phyloP scores from a whole-genome alignment of 352 stramenopile genomes.

The Pythium utonaiense region DNA sequence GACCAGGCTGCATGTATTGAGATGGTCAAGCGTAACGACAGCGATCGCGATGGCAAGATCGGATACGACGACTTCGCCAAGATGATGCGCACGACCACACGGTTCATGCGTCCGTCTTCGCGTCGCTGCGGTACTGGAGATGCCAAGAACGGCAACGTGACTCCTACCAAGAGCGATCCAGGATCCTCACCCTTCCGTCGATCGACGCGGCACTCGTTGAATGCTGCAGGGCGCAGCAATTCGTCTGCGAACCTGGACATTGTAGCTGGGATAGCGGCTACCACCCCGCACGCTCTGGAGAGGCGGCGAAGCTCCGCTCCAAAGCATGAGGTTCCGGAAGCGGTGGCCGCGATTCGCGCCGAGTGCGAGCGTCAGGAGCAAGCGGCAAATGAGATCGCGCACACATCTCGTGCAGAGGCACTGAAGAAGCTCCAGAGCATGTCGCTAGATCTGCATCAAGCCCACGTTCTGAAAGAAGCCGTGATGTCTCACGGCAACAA shows the following conservation, averaged over 20 bases:
- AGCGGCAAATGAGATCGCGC: constrained; percentile 16
- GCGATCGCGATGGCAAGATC: constrained; percentile 64
- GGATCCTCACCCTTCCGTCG: constrained; percentile 16
- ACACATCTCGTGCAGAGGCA: constrained; percentile 31
- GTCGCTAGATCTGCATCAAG: constrained; percentile 17
- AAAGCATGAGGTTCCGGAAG: constrained; percentile 14
- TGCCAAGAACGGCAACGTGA: constrained; percentile 7
- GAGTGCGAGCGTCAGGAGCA: constrained; percentile 27
- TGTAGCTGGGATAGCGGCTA: not conserved
- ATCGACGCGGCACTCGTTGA: constrained; percentile 16
- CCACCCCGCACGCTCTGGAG: constrained; percentile 1
- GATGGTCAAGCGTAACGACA: constrained; percentile 61
- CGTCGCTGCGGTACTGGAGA: not conserved
- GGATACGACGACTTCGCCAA: constrained; percentile 70
- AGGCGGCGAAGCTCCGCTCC: constrained; percentile 26
- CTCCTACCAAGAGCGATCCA: constrained; percentile 15
- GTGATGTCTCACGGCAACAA: not conserved
- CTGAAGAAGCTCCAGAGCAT: constrained; percentile 34
- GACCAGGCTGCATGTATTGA: constrained; percentile 47
- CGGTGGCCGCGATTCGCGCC: constrained; percentile 14
- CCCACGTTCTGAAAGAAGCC: not conserved
- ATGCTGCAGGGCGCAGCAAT: constrained; percentile 10
- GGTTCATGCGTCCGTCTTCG: constrained; percentile 10
- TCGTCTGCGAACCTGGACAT: constrained; percentile 25
- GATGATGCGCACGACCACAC: constrained; percentile 46